These are phyloP conservation scores for Ceratorhiza oryzae-sativae DNA, from an alignment of 1,284 basidiomycete species.

Conservation along the genomic window DNA sequence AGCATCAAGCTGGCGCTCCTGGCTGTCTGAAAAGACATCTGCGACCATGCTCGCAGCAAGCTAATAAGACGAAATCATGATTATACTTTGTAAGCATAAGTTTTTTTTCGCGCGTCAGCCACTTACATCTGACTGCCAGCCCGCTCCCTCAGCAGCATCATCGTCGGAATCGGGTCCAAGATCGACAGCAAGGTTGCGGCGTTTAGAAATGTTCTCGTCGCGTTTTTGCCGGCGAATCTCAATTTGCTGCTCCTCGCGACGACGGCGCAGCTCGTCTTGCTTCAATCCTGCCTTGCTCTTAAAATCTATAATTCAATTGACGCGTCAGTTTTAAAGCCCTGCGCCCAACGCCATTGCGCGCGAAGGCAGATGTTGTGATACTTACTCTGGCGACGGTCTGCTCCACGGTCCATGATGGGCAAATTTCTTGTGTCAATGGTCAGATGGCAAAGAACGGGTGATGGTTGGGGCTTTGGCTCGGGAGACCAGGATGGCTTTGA, in stretches of 20 bases:
- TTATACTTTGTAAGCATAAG: conserved; percentile 40
- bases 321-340: conserved; percentile 38
- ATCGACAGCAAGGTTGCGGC: conserved; percentile 86
- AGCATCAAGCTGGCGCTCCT: conserved; percentile 73
- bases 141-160: conserved; percentile 67
- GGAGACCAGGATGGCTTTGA: conserved; percentile 28
- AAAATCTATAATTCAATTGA: conserved; percentile 55
- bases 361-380: not conserved
- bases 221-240: conserved; percentile 97
- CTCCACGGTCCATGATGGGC: conserved; percentile 9
- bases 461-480: conserved; percentile 18
- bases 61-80: conserved; percentile 52
- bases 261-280: conserved; percentile 87
- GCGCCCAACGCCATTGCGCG: conserved; percentile 10
- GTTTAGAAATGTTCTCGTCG: conserved; percentile 96
- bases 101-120: conserved; percentile 1
- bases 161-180: conserved; percentile 84
- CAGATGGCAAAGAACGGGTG: conserved; percentile 16
- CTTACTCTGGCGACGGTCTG: conserved; percentile 36
- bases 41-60: conserved; percentile 91
- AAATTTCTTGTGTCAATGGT: not conserved
- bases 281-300: conserved; percentile 86
- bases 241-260: conserved; percentile 95
- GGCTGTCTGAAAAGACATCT: conserved; percentile 91
- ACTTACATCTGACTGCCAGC: conserved; percentile 78